Evolutionary conservation across 345 rosid genomes (phyloP), one percentile per base, ranked within the genome.

Genomic region (Citrus sp.): DNA sequence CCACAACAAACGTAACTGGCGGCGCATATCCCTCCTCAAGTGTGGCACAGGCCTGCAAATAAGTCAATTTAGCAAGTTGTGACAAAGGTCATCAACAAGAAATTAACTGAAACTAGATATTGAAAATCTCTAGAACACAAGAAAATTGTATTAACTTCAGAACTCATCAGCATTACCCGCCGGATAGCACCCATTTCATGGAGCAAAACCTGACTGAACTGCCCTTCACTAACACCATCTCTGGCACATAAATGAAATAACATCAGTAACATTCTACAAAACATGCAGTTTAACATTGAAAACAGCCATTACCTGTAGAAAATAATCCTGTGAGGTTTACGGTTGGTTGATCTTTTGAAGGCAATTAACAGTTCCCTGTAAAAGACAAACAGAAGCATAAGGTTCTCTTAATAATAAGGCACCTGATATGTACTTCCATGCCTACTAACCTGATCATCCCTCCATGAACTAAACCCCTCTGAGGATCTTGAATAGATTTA

Each of bases 171-270:
- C 0, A 30, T 9, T 83, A 92, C 94, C 90, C 76, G 80, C 3
- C 92, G 79, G 3, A 95, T 93, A 0, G 92, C 92, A 81, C 62
- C 79, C 83, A 93, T 65, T 83, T 95, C 97, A 79, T 90, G 28
- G 7, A 90, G 80, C 67, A 93, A 67, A 55, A 93, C 97, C 58
- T 92, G 91, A 65, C 38, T 84, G 49, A 93, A 93, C 46, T 92
- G 94, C 0, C 96, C 94, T 79, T 92, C 98, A 30, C 98, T 88
- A 0, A 95, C 99, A 56, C 98, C 96, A 83, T 90, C 98, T 25
- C 98, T 95, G 86, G 70, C 78, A 76, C 6, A 60, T 32, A 28
- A 65, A 56, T 14, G 4, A 68, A 30, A 78, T 25, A 54, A 22
- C 2, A 28, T 78, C 70, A 81, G 71, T 58, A 40, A 60, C 19